These are phyloP conservation scores for Polygonum aviculare DNA, from an alignment of 148 eudicot genomes.

Conservation along the genomic window DNA sequence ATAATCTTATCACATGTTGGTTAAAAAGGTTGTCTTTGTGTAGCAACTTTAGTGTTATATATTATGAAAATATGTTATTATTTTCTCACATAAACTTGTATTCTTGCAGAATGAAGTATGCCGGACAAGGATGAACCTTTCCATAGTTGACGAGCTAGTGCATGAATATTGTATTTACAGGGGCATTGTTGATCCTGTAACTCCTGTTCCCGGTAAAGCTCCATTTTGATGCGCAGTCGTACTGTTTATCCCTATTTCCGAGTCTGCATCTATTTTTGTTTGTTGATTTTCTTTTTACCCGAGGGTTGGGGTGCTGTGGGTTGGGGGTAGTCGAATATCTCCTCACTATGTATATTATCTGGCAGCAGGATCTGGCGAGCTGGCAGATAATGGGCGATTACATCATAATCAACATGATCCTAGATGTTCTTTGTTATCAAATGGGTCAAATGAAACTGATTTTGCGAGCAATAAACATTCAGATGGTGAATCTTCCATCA, in stretches of 20 bases:
- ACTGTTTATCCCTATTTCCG: neutral
- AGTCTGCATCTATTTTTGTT: neutral
- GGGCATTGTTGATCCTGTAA: constrained; percentile 63
- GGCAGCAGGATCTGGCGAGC: neutral
- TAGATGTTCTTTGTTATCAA: constrained; percentile 33
- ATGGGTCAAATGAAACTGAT: constrained; percentile 30
- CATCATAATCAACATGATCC: constrained; percentile 25
- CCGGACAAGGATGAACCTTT: constrained; percentile 57
- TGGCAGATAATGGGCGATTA: constrained; percentile 13
- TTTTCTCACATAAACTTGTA: neutral
- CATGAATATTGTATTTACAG: constrained; percentile 84
- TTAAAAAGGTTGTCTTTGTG: neutral
- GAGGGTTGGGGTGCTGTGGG: neutral
- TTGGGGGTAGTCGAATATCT: neutral
- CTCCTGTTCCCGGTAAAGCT: constrained; percentile 30
- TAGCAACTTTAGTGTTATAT: neutral
- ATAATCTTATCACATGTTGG: neutral
- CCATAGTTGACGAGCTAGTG: constrained; percentile 82
- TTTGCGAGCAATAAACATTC: constrained; percentile 36
- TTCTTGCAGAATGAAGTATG: constrained; percentile 80
- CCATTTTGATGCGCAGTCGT: neutral
- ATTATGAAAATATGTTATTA: neutral
- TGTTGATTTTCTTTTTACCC: neutral
- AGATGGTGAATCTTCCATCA: constrained; percentile 49
- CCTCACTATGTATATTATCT: neutral